These are phyloP conservation scores for Neurospora sp. DNA, from an alignment of 495 filamentous ascomycete species.

Conservation along the genomic window DNA sequence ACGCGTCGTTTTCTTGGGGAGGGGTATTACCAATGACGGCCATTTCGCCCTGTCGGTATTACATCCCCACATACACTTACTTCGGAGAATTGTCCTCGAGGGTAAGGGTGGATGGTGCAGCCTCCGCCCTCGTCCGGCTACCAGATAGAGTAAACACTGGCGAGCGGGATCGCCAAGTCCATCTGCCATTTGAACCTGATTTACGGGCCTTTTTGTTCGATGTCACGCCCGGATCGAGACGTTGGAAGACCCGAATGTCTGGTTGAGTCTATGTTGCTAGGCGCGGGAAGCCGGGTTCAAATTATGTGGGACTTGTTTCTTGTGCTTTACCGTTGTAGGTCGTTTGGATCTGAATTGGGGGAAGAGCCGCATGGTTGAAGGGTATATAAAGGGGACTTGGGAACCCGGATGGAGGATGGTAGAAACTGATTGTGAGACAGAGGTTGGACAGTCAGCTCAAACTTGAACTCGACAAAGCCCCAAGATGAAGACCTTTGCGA, in stretches of 20 bases:
- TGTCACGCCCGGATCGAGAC: neutral
- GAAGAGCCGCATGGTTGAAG: neutral
- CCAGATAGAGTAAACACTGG: neutral
- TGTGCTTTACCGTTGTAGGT: neutral
- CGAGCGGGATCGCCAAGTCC: neutral
- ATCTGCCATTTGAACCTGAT: neutral
- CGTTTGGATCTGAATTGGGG: neutral
- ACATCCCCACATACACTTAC: neutral
- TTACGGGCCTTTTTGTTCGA: neutral
- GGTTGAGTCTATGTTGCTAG: neutral
- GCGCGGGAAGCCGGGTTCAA: neutral
- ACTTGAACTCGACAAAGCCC: neutral
- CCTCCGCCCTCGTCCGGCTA: neutral
- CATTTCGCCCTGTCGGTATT: neutral
- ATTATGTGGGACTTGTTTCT: neutral
- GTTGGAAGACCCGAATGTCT: neutral
- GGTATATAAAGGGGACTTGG: neutral
- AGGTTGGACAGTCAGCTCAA: neutral
- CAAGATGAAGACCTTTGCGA: conserved; percentile 26
- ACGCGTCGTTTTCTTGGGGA: neutral
- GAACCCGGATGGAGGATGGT: neutral
- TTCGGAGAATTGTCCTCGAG: neutral
- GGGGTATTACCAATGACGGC: neutral
- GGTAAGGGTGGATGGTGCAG: neutral
- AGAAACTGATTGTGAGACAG: neutral